Evolutionary conservation across 2,329 filamentous ascomycete genomes (phyloP).

Genomic region (Zasmidium citrigriseum): DNA sequence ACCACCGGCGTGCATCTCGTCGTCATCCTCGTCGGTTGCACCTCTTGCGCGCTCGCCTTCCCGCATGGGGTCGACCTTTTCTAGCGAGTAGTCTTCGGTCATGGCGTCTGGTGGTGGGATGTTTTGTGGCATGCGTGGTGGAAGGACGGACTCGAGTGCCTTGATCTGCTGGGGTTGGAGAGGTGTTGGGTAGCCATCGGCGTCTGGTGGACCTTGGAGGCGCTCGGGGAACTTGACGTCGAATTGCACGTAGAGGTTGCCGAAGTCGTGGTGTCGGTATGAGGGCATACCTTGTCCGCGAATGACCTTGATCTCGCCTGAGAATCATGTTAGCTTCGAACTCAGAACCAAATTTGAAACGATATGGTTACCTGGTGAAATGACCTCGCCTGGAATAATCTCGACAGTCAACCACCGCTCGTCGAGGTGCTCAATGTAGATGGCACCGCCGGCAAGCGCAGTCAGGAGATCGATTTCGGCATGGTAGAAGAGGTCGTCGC

Average conservation of each 20-base stretch:
- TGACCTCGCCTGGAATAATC: constrained; percentile 91
- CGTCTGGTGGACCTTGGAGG: constrained; percentile 40
- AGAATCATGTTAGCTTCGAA: constrained; percentile 22
- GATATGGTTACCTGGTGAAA: constrained; percentile 74
- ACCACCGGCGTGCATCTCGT: constrained; percentile 61
- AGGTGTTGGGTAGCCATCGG: constrained; percentile 41
- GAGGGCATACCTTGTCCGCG: constrained; percentile 98
- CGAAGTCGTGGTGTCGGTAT: constrained; percentile 88
- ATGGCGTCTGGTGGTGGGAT: constrained; percentile 79
- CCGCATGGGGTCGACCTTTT: constrained; percentile 72
- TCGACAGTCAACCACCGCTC: constrained; percentile 95
- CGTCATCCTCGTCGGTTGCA: constrained; percentile 63
- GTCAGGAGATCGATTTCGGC: constrained; percentile 95
- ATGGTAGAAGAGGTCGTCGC: constrained; percentile 93
- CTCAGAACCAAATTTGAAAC: constrained; percentile 7
- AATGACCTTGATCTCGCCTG: constrained; percentile 89
- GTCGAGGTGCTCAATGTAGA: constrained; percentile 94
- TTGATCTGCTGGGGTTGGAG: constrained; percentile 69
- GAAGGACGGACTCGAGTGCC: constrained; percentile 81
- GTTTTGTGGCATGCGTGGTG: constrained; percentile 65
- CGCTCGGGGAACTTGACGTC: constrained; percentile 87
- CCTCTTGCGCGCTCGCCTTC: constrained; percentile 65
- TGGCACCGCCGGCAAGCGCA: constrained; percentile 84
- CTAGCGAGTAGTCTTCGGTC: constrained; percentile 85
- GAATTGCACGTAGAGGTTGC: constrained; percentile 97